Conservation (phyloP, 495 filamentous ascomycete species). For the Hypoxylon fragiforme region DNA sequence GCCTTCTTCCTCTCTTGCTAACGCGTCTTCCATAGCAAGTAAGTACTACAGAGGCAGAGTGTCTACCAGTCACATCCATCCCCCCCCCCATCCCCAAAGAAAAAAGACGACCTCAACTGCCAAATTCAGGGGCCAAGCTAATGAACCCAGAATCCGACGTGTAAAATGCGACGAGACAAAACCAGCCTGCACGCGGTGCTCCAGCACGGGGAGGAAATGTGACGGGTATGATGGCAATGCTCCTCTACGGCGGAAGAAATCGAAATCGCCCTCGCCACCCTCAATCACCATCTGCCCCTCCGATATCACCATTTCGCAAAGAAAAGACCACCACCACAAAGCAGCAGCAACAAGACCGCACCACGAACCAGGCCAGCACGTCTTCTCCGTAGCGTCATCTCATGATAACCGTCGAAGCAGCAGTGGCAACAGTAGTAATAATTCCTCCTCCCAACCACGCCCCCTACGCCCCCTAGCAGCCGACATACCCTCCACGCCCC, state of each 20-base stretch:
- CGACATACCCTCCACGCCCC: slow-evolving; percentile 42
- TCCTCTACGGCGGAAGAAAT: slow-evolving; percentile 30
- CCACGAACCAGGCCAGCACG: slow-evolving; percentile 36
- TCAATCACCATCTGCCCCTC: background rate
- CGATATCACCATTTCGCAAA: background rate
- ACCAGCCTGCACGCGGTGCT: slow-evolving; percentile 46
- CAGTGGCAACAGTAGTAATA: too few relatives aligned
- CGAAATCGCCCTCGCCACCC: slow-evolving; percentile 7
- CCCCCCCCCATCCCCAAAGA: background rate
- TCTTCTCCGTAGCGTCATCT: slow-evolving; percentile 40
- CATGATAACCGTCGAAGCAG: too few relatives aligned
- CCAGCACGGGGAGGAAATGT: slow-evolving; percentile 47
- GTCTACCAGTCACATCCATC: too few relatives aligned
- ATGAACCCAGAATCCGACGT: slow-evolving; percentile 25
- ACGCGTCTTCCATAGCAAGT: slow-evolving; percentile 23
- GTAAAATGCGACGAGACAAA: slow-evolving; percentile 50
- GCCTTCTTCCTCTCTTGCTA: slow-evolving; percentile 1
- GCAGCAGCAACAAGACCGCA: slow-evolving; percentile 6
- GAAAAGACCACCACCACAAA: background rate
- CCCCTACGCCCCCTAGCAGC: slow-evolving; percentile 42
- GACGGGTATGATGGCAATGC: slow-evolving; percentile 46
- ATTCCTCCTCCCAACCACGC: slow-evolving; percentile 37
- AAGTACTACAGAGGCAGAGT: too few relatives aligned
- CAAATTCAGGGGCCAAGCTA: too few relatives aligned
- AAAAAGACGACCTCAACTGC: too few relatives aligned